A percentile compares a stretch with the other conserved stretches of the same genome.
These are phyloP conservation scores for Dendrothele bispora DNA, from an alignment of 768 basidiomycete genomes.

Conservation along the genomic window DNA sequence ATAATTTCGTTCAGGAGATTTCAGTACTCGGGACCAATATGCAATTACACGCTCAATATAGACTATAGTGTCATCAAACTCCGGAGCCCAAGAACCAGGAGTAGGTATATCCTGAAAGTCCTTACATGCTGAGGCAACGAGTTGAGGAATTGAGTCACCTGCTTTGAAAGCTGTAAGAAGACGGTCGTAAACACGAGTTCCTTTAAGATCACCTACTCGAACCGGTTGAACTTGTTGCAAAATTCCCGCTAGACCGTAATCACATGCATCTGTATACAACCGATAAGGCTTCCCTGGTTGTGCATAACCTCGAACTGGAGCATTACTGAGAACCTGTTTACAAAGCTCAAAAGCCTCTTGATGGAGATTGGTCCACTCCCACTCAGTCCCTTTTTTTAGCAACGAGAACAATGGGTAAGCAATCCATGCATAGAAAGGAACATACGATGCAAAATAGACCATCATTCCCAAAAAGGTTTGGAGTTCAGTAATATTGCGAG, in stretches of 20 bases:
- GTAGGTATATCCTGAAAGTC: slow-evolving; percentile 1
- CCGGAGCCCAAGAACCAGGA: not conserved
- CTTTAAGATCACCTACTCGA: slow-evolving; percentile 5
- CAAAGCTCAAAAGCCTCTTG: slow-evolving; percentile 18
- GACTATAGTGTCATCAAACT: slow-evolving; percentile 17
- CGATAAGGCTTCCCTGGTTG: slow-evolving; percentile 15
- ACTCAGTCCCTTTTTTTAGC: slow-evolving; percentile 20
- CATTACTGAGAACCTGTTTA: slow-evolving; percentile 9
- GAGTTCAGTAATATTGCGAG: slow-evolving; percentile 13
- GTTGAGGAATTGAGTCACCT: slow-evolving; percentile 8
- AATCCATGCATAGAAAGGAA: slow-evolving; percentile 23
- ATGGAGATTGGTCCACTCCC: slow-evolving; percentile 18
- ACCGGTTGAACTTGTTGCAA: slow-evolving; percentile 15
- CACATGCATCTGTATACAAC: slow-evolving; percentile 26
- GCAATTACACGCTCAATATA: slow-evolving; percentile 22
- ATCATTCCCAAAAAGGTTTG: slow-evolving; percentile 24
- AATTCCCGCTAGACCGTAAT: slow-evolving; percentile 17
- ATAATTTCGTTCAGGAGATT: slow-evolving; percentile 21
- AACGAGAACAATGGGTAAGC: no score
- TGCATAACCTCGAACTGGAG: slow-evolving; percentile 22
- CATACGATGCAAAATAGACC: slow-evolving; percentile 4
- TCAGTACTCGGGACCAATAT: slow-evolving; percentile 22
- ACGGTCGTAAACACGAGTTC: slow-evolving; percentile 6
- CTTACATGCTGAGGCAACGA: slow-evolving; percentile 9
- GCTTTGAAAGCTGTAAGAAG: slow-evolving; percentile 7